Evolutionary conservation across 371 early-diverging fungal genomes (phyloP).

Genomic region (Nematocida sp.): DNA sequence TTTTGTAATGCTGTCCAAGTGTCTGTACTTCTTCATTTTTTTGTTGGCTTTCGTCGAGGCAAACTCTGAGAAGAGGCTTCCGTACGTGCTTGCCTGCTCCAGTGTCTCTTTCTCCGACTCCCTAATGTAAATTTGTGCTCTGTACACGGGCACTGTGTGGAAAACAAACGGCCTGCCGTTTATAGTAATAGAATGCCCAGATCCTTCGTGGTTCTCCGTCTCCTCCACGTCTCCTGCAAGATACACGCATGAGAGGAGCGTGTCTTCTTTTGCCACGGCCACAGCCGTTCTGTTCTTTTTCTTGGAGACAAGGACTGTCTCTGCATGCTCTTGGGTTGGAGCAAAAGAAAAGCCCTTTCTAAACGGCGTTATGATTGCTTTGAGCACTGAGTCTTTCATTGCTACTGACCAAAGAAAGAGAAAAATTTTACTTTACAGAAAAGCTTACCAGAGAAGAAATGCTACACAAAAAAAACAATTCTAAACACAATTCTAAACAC

Average conservation of each 20-base stretch:
- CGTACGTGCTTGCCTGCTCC: not conserved
- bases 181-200: not conserved
- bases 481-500: too few relatives aligned
- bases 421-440: too few relatives aligned
- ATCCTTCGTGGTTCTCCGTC: not conserved
- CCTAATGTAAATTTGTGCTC: constrained; percentile 7
- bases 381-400: not conserved
- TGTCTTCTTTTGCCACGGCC: not conserved
- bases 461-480: too few relatives aligned
- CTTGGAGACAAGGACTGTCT: not conserved
- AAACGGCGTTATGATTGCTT: constrained; percentile 18
- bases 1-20: too few relatives aligned
- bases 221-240: not conserved
- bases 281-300: not conserved
- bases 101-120: too few relatives aligned
- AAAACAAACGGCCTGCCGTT: not conserved
- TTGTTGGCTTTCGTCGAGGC: not conserved
- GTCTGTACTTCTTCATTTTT: constrained; percentile 13
- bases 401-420: too few relatives aligned
- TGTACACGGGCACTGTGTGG: not conserved
- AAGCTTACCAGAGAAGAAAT: too few relatives aligned
- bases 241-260: constrained; percentile 7
- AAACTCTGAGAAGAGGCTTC: too few relatives aligned
- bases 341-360: not conserved
- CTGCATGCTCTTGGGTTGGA: not conserved